Base-by-base conservation (phyloP, 1,139 yeast species). In the Geotrichum citri-aurantii region DNA sequence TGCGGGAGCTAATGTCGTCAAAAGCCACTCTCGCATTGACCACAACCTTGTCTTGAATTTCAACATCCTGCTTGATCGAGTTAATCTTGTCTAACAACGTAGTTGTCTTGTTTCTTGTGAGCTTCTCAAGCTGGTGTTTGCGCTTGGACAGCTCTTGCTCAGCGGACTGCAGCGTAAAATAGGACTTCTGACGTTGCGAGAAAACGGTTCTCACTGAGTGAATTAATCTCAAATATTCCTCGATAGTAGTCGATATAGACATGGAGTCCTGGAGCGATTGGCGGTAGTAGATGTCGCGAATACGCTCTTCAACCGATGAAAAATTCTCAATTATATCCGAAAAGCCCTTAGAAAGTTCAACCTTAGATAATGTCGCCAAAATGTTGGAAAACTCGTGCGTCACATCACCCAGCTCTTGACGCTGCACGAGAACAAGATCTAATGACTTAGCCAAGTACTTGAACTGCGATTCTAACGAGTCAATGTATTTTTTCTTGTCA, bases 181-280 rank as follows among this genome's bases (percentile, higher is more conserved):
- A 86, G 1, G 88, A 75, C 67, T 85, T 88, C 57, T 83, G 80
- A 64, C 99, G 80, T 59, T 90, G 91, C 51, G 85, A 84, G 65
- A 93, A 85, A 1, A 88, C 84, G 51, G 84, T 80, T 65, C 87
- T 82, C 48, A 91, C 82, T 27, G 96, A 88, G 3, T 87, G 85
- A 46, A 93, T 82, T 21, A 87, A 77, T 54, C 98, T 80, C 57
- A 86, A 77, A 70, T 93, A 92, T 69, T 92, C 98, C 68, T 92
- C 97, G 47, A 93, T 77, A 0, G 96, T 89, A 48, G 88, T 82
- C 1, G 97, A 96, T 56, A 93, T 75, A 0, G 97, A 90, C 63
- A 93, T 75, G 66, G 91, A 84, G 66, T 93, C 98, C 71, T 91
- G 97, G 69, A 88, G 72, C 62, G 92, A 86, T 62, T 88, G 83